A percentile compares a stretch with the other conserved stretches of the same genome.
phyloP scores from a whole-genome alignment of 1,284 basidiomycete species.

The Violaceomyces palustris region DNA sequence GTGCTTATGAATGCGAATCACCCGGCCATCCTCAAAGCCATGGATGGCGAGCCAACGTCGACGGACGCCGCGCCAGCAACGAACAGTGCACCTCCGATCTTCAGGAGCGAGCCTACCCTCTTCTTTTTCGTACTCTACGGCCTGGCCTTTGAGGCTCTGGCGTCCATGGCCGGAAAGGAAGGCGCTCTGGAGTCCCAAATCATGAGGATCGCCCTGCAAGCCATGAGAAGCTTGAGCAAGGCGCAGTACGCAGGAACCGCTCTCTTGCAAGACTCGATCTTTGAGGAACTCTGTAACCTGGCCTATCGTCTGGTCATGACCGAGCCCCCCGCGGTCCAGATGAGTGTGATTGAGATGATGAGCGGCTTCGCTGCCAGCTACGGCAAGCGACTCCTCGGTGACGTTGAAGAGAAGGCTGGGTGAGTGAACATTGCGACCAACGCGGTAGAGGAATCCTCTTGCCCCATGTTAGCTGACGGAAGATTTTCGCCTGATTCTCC shows the following conservation, averaged over 20 bases:
- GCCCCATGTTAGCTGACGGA: too few relatives aligned
- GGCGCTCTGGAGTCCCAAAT: constrained; percentile 49
- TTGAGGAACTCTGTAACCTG: constrained; percentile 82
- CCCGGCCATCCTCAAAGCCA: constrained; percentile 67
- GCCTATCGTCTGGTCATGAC: constrained; percentile 86
- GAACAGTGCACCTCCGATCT: constrained; percentile 1
- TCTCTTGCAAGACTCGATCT: constrained; percentile 69
- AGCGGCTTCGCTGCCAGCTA: constrained; percentile 64
- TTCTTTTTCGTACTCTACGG: constrained; percentile 89
- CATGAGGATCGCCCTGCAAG: constrained; percentile 64
- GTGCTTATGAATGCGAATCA: constrained; percentile 71
- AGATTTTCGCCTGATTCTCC: too few relatives aligned
- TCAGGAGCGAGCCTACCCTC: constrained; percentile 63
- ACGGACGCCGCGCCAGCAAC: constrained; percentile 31
- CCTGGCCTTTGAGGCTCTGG: constrained; percentile 82
- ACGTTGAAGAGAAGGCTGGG: constrained; percentile 18
- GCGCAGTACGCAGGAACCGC: constrained; percentile 75
- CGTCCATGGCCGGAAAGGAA: constrained; percentile 57
- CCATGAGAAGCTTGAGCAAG: constrained; percentile 71
- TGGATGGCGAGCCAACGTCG: constrained; percentile 66
- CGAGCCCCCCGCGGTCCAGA: constrained; percentile 69
- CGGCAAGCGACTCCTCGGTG: constrained; percentile 46
- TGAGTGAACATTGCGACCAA: constrained; percentile 1
- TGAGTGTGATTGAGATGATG: constrained; percentile 71
- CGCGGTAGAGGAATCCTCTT: neutral